Evolutionary conservation across 177 flowering plant species (phyloP), one percentile per base, ranked within the genome.

Genomic region (Telopea speciosissima): DNA sequence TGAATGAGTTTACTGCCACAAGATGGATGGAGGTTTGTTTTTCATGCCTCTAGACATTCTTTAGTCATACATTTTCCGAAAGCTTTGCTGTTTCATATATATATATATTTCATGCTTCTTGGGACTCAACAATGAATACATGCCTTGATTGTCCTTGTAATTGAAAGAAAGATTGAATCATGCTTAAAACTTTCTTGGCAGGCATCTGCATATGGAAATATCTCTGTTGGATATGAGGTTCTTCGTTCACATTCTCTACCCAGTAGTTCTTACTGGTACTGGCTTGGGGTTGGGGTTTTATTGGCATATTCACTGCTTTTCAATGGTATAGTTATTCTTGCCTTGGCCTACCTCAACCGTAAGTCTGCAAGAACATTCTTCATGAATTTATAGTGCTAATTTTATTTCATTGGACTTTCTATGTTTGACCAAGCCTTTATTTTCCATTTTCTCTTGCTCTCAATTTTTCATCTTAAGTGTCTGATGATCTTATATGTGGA

Each of bases 1-100:
- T 92, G 25, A 95, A 95, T 77, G 99, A 95, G 76, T 92, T 95
- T 59, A 73, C 79, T 70, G 96, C 97, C 52, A 72, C 85, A 45
- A 85, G 96, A 80, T 95, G 99, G 97, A 82, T 70, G 83, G 61
- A 85, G 93, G 92, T 86, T 22, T 62, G 82, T 16, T 65, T 75
- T 72, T 13, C 13, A 22, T 68, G 13, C 24, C 64, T 24, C 59
- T n/a, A 8, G 28, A 74, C 44, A 24, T 28, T 42, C n/a, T 60
- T 68, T 33, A 6, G 40, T 67, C 33, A 49, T 49, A 1, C 19
- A 36, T 36, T 36, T 36, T 5, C 40, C 6, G 40, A 49, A 33
- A 44, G 24, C 40, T 63, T 14, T 22, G 58, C 60, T 33, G 10
- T 24, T 74, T 71, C 10, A 62, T 26, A 22, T 54, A 36, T 36